These are phyloP conservation scores for Haematococcus lacustris DNA, from an alignment of 139 green algal genomes.

Conservation along the genomic window DNA sequence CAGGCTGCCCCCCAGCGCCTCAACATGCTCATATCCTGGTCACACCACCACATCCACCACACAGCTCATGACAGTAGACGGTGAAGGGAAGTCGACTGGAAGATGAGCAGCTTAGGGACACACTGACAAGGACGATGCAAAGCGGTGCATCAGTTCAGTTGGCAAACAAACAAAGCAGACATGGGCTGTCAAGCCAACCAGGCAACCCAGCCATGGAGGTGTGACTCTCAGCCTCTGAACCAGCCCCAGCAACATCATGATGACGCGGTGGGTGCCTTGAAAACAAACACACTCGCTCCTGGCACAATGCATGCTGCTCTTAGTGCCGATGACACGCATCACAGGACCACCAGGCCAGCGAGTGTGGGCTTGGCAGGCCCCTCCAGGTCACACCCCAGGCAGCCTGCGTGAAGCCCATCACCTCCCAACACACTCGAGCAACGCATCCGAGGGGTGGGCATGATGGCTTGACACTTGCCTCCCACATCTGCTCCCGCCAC, in stretches of 20 bases:
- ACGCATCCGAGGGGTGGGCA: too few relatives aligned
- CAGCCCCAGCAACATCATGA: background rate
- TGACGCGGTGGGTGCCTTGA: background rate
- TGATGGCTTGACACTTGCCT: too few relatives aligned
- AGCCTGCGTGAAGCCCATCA: too few relatives aligned
- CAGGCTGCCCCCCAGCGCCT: conserved; percentile 62
- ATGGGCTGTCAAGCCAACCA: background rate
- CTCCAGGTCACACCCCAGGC: too few relatives aligned
- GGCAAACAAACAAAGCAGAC: background rate
- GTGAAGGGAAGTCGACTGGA: background rate
- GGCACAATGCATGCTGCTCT: background rate
- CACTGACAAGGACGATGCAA: background rate
- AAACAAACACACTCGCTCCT: background rate
- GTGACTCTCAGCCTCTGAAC: background rate
- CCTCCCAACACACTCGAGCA: too few relatives aligned
- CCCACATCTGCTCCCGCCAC: too few relatives aligned
- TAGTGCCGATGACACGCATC: too few relatives aligned
- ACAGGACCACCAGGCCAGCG: too few relatives aligned
- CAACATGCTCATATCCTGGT: conserved; percentile 58
- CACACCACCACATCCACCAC: background rate
- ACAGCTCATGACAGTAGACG: too few relatives aligned
- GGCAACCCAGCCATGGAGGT: background rate
- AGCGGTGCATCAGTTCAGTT: background rate
- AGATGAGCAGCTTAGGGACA: background rate
- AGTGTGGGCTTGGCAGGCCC: too few relatives aligned